Conservation (phyloP, 2,329 filamentous ascomycete genomes). For the Beauveria pseudobassiana region DNA sequence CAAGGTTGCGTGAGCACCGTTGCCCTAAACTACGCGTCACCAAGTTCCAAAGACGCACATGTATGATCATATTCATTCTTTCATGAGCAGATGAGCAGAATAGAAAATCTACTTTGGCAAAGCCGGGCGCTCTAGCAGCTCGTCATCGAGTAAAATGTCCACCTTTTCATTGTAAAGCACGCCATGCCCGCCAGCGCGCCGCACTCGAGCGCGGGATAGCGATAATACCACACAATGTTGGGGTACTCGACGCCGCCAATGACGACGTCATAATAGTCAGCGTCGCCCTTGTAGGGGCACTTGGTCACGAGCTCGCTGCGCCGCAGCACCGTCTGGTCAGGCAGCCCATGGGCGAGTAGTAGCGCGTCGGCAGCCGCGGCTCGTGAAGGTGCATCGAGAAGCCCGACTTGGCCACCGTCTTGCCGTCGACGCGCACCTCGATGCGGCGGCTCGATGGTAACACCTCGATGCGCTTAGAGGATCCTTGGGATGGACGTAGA, state of each 20-base stretch:
- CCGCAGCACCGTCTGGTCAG: slow-evolving; percentile 37
- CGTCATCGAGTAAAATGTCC: slow-evolving; percentile 51
- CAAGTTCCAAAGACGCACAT: too few relatives aligned
- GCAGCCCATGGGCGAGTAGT: slow-evolving; percentile 48
- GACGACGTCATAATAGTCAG: slow-evolving; percentile 52
- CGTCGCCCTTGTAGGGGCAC: slow-evolving; percentile 63
- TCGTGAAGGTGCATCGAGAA: slow-evolving; percentile 50
- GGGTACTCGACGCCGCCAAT: slow-evolving; percentile 35
- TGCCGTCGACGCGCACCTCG: slow-evolving; percentile 40
- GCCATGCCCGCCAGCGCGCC: slow-evolving; percentile 45
- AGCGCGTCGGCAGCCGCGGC: slow-evolving; percentile 50
- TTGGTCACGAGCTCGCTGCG: slow-evolving; percentile 45
- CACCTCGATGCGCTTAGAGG: slow-evolving; percentile 57
- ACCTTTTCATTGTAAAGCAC: slow-evolving; percentile 64
- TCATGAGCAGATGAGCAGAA: not conserved
- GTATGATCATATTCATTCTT: not conserved
- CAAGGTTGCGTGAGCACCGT: not conserved
- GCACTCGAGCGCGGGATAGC: slow-evolving; percentile 48
- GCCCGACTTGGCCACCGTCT: slow-evolving; percentile 37
- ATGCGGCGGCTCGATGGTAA: slow-evolving; percentile 47
- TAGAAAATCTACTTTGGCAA: not conserved
- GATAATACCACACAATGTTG: slow-evolving; percentile 58
- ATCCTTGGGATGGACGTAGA: slow-evolving; percentile 58
- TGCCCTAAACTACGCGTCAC: not conserved
- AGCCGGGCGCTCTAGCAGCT: slow-evolving; percentile 24